These are phyloP conservation scores for Posidonia australis DNA, from an alignment of 106 monocot species.

Conservation along the genomic window DNA sequence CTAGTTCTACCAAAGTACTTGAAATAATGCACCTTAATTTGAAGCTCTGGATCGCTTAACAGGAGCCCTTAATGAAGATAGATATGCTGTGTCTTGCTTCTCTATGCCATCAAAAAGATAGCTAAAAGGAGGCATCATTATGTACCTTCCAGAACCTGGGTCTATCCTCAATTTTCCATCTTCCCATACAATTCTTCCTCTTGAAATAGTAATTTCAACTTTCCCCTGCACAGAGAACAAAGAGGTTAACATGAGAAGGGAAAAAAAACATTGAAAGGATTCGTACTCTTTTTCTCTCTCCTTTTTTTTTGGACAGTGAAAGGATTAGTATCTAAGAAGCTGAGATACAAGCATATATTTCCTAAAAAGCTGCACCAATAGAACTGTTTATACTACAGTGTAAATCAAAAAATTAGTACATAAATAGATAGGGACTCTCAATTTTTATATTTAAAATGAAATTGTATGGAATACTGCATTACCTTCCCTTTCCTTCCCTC, in stretches of 20 bases:
- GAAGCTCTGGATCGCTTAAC: constrained; percentile 22
- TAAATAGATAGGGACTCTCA: no score
- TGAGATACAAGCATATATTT: no score
- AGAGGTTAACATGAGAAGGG: not conserved
- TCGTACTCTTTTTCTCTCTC: not conserved
- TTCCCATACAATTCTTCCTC: constrained; percentile 75
- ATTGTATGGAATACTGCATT: not conserved
- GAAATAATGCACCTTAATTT: not conserved
- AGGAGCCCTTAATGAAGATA: constrained; percentile 61
- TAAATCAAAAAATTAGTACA: no score
- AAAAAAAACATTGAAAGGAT: not conserved
- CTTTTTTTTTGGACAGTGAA: no score
- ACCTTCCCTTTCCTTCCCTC: constrained; percentile 94
- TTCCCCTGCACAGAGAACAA: constrained; percentile 44
- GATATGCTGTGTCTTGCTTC: constrained; percentile 57
- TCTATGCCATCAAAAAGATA: constrained; percentile 86
- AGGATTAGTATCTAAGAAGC: no score
- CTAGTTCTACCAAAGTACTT: not conserved
- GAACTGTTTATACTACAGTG: no score
- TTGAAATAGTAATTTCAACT: constrained; percentile 87
- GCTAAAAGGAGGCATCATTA: constrained; percentile 75
- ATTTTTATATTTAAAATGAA: no score
- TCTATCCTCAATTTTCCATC: constrained; percentile 47
- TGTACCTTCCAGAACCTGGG: constrained; percentile 73
- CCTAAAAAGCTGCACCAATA: no score